Evolutionary conservation across 768 basidiomycete species (phyloP), one percentile per base, ranked within the genome.

Genomic region (Lentinula raphanica): DNA sequence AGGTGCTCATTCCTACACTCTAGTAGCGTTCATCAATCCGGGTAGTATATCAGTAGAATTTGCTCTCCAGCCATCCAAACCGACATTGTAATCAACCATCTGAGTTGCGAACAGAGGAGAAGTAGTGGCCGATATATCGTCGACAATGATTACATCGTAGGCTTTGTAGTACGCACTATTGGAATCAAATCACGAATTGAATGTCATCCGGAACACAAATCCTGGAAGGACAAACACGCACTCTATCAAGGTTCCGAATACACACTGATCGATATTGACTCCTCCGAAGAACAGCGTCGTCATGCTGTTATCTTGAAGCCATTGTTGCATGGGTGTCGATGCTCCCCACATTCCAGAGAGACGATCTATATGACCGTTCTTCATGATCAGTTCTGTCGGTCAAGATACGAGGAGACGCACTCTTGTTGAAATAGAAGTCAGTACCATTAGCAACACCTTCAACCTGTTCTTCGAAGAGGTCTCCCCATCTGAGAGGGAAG

Each of bases 391-490:
- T 11, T 5, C 5, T 7, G 12, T 23, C n/a, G 13, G 17, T 23
- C 19, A 19, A 23, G 6, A 21, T n/a, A 23, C 19, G 19, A 9
- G 9, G 19, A 3, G 8, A 62, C 65, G 11, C 40, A 72, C 71
- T 72, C 64, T 72, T 72, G 48, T 70, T 70, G 59, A 72, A 70
- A 51, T 72, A 70, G 29, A 72, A 70, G 36, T 72, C 71, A 3
- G 69, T 70, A 0, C 71, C 71, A 57, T 66, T 65, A 0, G 67
- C 66, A 17, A 72, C 68, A 17, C 71, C 71, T 17, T 62, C 60
- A 4, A 68, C 60, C 46, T 70, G 21, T 44, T 70, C 69, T 0
- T 59, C 58, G 11, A 70, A 65, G 5, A 72, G 63, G 3, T 64
- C 66, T 0, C 64, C 68, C 46, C 63, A 71, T 40, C 56, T 57